These are phyloP conservation scores for Fusarium paranaense DNA, from an alignment of 2,329 filamentous ascomycete genomes.

Conservation along the genomic window DNA sequence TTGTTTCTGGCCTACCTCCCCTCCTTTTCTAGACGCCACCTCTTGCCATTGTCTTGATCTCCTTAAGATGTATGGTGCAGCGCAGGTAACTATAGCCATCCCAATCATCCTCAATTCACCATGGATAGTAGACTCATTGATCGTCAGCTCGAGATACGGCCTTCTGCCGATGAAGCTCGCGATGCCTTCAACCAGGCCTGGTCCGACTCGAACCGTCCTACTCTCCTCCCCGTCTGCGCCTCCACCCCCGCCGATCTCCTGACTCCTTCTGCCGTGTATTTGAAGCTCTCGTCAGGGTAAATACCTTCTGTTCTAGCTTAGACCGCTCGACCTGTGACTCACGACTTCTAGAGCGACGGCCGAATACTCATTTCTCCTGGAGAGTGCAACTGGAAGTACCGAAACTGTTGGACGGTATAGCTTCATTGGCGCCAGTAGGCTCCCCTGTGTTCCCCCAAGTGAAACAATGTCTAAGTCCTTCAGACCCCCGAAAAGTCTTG, in stretches of 20 bases:
- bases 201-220: constrained; percentile 57
- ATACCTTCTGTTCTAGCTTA: not conserved
- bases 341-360: constrained; percentile 56
- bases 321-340: constrained; percentile 29
- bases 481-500: constrained; percentile 79
- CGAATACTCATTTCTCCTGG: constrained; percentile 92
- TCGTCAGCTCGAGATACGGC: constrained; percentile 43
- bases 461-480: constrained; percentile 19
- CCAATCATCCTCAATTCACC: not conserved
- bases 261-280: constrained; percentile 93
- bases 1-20: not conserved
- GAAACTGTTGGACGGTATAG: constrained; percentile 95
- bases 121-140: not conserved
- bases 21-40: not conserved
- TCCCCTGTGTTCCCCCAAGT: not conserved
- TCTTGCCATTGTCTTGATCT: not conserved
- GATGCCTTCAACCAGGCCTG: constrained; percentile 42
- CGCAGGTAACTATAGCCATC: constrained; percentile 30
- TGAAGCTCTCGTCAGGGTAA: constrained; percentile 73
- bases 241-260: constrained; percentile 92
- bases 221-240: constrained; percentile 84
- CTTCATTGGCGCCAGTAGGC: constrained; percentile 80
- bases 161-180: constrained; percentile 44
- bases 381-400: constrained; percentile 83
- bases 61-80: constrained; percentile 38